phyloP scores from a whole-genome alignment of 441 rosid genomes.

The Pelargonium cotyledonis region DNA sequence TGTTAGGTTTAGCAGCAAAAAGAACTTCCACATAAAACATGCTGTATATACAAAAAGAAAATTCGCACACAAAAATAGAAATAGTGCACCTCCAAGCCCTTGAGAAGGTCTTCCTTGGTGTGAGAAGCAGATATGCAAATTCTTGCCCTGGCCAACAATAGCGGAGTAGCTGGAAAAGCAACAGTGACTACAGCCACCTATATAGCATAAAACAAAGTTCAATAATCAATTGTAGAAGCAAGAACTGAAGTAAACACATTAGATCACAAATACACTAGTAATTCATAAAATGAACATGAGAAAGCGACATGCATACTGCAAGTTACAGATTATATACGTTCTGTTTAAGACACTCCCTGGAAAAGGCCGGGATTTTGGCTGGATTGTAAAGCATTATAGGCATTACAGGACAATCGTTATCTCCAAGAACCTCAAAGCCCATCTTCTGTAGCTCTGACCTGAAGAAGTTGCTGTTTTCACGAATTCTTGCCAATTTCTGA shows the following conservation, averaged over 20 bases:
- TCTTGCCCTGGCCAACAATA: slow-evolving; percentile 80
- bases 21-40: too few species aligned
- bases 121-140: slow-evolving; percentile 87
- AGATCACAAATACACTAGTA: not conserved
- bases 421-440: slow-evolving; percentile 96
- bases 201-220: slow-evolving; percentile 21
- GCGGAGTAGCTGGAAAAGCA: slow-evolving; percentile 84
- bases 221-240: not conserved
- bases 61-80: not conserved
- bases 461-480: slow-evolving; percentile 86
- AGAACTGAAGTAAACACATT: not conserved
- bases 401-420: slow-evolving; percentile 84
- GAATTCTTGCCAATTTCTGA: slow-evolving; percentile 71
- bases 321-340: slow-evolving; percentile 32
- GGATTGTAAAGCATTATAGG: slow-evolving; percentile 95
- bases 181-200: slow-evolving; percentile 69
- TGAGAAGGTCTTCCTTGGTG: slow-evolving; percentile 61
- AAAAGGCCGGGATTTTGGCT: slow-evolving; percentile 84
- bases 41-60: not conserved
- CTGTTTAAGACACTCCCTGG: slow-evolving; percentile 70
- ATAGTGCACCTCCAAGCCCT: slow-evolving; percentile 57
- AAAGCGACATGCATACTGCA: not conserved
- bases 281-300: not conserved
- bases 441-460: slow-evolving; percentile 78
- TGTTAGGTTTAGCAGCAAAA: too few species aligned